Evolutionary conservation across 192 early-diverging fungal species (phyloP), one percentile per base, ranked within the genome.

Genomic region (Coemansia nantahalensis): DNA sequence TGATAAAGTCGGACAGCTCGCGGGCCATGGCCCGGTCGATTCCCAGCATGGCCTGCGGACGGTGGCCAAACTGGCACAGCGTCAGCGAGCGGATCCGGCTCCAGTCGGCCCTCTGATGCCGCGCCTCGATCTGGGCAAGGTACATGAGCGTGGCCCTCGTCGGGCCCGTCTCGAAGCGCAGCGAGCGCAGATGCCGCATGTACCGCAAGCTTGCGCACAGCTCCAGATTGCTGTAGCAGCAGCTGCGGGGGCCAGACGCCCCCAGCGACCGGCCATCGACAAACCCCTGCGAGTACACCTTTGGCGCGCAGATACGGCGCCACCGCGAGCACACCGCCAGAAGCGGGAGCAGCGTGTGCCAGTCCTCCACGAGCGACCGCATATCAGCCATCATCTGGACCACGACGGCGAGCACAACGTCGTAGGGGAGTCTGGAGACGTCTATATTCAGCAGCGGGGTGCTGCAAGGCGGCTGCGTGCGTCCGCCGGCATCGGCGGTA

Each of bases 221-320:
- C 14, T 8, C 13, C 9, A 54, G 41, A 23, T 54, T 54, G 10
- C 51, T 54, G 31, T 32, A 35, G 19, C 15, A 33, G 12, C 19
- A 5, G 12, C 12, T 38, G 4, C 21, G 14, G 13, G 13, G 11
- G 12, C 10, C 12, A 11, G 18, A 16, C 9, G 15, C 21, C 13
- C n/a, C 35, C 8, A 1, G n/a, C 15, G 7, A 3, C 17, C 9
- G 31, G 31, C 31, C 31, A 23, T 44, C 41, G 3, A 44, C 19
- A 54, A 54, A 44, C 2, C 31, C 51, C 2, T 28, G 9, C 2
- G 51, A 54, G 17, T 54, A 54, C 14, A 44, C 51, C 18, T 35
- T 23, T 10, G 33, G 40, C 21, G 22, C 19, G 33, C 28, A 24
- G 33, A 54, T 13, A 18, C 24, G 39, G 9, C 51, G 39, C 51